Base-by-base conservation (phyloP, 768 basidiomycete genomes). In the Lactifluus subvellereus region DNA sequence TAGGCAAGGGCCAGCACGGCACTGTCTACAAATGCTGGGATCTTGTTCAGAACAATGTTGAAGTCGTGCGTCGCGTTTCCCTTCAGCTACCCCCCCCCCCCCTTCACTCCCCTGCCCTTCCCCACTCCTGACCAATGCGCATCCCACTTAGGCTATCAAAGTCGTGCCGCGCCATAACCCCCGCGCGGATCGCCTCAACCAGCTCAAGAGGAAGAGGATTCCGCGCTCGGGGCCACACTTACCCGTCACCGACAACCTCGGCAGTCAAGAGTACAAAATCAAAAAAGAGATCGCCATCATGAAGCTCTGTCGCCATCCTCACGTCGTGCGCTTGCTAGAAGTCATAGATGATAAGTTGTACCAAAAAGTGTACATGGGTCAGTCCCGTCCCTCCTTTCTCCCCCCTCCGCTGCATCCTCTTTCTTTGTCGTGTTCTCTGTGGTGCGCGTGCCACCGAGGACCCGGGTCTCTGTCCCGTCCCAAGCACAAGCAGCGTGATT, bases 251-350 rank as follows among this genome's bases (percentile, higher is more conserved):
- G 87, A 89, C 73, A 82, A 82, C 64, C 80, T 89, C 47, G 80
- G 82, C 61, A 87, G 84, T 27, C 84, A 85, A 35, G 92, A 93
- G 71, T 80, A 84, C 66, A 92, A 93, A 77, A 93, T 97, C 65
- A 81, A 85, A 68, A 88, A 87, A 74, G 96, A 98, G 76, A 94
- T 98, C 62, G 97, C 97, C 2, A 95, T 98, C 74, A 97, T 99
- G 92, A 98, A 98, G 79, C 95, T 97, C 72, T 88, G 91, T 70
- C 78, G 86, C 52, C 94, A 97, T 71, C 87, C 89, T 0, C 87
- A 97, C 72, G 86, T 97, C 62, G 94, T 98, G 11, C 80, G 88
- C 66, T 81, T 99, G 60, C 85, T 86, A 68, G 94, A 98, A 74
- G 94, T 98, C 71, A 95, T 99, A 65, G 95, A 98, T 74, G 97